Evolutionary conservation across 768 basidiomycete genomes (phyloP).

Genomic region (Psilocybe cyanescens): DNA sequence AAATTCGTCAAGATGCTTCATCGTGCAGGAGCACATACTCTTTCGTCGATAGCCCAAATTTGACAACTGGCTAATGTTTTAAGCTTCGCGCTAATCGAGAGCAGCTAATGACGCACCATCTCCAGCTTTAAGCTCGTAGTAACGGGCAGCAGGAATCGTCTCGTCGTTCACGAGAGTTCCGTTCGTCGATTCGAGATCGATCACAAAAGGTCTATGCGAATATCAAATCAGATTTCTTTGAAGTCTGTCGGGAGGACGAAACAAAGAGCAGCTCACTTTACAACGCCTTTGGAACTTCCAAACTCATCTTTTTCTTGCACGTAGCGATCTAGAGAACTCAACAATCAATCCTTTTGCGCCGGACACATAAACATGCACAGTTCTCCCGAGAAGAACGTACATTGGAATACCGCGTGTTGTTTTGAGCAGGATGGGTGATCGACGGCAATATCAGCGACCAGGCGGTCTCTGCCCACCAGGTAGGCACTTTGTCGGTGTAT

Average conservation of each 20-base stretch:
- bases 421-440: constrained; percentile 99
- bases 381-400: constrained; percentile 41
- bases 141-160: constrained; percentile 83
- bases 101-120: constrained; percentile 62
- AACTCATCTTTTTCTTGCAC: constrained; percentile 88
- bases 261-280: constrained; percentile 65
- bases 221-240: constrained; percentile 8
- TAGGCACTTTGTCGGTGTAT: constrained; percentile 95
- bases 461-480: constrained; percentile 86
- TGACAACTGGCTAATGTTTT: constrained; percentile 59
- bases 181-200: constrained; percentile 99
- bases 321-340: constrained; percentile 63
- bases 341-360: not conserved
- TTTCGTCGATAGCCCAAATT: constrained; percentile 79
- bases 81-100: constrained; percentile 4
- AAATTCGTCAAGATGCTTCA: constrained; percentile 50
- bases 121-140: constrained; percentile 77
- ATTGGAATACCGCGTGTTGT: constrained; percentile 97
- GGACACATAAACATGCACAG: not conserved
- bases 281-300: constrained; percentile 72
- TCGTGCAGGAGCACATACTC: constrained; percentile 90
- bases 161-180: constrained; percentile 91
- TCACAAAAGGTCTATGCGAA: constrained; percentile 84
- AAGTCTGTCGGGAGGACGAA: not conserved
- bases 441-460: constrained; percentile 84